Percentiles rank a stretch among this genome's conserved stretches.
These are phyloP conservation scores for Asterochloris sp. DNA, from an alignment of 139 green algal species.

Conservation along the genomic window DNA sequence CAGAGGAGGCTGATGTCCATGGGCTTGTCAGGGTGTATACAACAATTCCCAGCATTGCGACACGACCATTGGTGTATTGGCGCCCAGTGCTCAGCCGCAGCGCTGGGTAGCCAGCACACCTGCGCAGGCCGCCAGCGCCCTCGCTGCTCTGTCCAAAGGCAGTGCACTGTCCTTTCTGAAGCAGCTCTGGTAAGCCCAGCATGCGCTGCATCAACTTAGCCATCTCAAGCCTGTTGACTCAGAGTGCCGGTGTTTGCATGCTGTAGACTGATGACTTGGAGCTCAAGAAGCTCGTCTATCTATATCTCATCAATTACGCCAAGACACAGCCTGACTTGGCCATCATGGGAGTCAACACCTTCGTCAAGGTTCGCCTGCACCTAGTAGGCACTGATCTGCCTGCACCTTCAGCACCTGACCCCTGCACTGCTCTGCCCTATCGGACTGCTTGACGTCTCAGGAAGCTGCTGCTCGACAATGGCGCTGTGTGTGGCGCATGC, in stretches of 20 bases:
- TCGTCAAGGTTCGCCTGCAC: constrained; percentile 88
- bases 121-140: no score
- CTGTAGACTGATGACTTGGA: constrained; percentile 75
- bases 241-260: constrained; percentile 33
- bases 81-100: no score
- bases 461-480: not conserved
- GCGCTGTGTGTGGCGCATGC: no score
- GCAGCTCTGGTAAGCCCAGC: no score
- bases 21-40: no score
- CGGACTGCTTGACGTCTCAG: not conserved
- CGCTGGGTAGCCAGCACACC: no score
- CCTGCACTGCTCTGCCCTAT: not conserved
- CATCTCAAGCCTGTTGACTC: no score
- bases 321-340: constrained; percentile 98
- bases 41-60: no score
- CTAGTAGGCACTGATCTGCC: not conserved
- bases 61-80: no score
- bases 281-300: constrained; percentile 98
- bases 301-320: constrained; percentile 99
- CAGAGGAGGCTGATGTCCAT: no score
- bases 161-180: no score
- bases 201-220: not conserved
- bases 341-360: constrained; percentile 99
- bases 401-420: not conserved
- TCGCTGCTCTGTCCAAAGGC: no score